Conservation (phyloP, 2,329 filamentous ascomycete species). For the Aspergillus novoparasiticus region DNA sequence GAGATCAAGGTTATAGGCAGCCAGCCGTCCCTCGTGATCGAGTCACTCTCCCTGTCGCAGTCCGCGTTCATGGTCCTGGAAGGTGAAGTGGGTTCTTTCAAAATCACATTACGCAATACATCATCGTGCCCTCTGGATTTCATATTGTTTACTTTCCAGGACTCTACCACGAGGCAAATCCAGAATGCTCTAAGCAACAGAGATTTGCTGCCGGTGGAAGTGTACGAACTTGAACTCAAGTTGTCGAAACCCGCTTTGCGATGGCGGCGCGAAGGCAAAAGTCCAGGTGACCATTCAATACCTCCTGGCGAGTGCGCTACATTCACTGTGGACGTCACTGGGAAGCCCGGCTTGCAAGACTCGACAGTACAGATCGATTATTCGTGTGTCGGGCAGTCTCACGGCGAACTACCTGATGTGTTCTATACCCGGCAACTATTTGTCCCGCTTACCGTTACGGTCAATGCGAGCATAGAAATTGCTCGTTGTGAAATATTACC, state of each 20-base stretch:
- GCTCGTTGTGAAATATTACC: slow-evolving; percentile 77
- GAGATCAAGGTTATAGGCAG: slow-evolving; percentile 74
- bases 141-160: slow-evolving; percentile 83
- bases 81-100: slow-evolving; percentile 78
- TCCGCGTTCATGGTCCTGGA: slow-evolving; percentile 90
- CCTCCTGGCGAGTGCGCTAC: slow-evolving; percentile 66
- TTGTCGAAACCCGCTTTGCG: slow-evolving; percentile 69
- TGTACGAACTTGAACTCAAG: slow-evolving; percentile 84
- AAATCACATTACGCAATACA: slow-evolving; percentile 76
- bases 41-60: slow-evolving; percentile 76
- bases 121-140: slow-evolving; percentile 79
- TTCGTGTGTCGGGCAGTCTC: slow-evolving; percentile 71
- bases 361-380: slow-evolving; percentile 85
- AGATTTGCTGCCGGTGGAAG: slow-evolving; percentile 74
- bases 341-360: slow-evolving; percentile 79
- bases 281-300: slow-evolving; percentile 61
- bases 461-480: slow-evolving; percentile 87
- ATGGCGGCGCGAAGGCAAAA: slow-evolving; percentile 53
- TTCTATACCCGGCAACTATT: slow-evolving; percentile 86
- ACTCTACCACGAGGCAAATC: slow-evolving; percentile 78
- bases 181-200: slow-evolving; percentile 74
- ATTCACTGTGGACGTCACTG: slow-evolving; percentile 82
- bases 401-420: slow-evolving; percentile 67
- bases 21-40: slow-evolving; percentile 76
- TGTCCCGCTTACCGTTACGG: slow-evolving; percentile 80